A percentile compares a stretch with the other conserved stretches of the same genome.
These are phyloP conservation scores for Penicillium riverlandense DNA, from an alignment of 495 filamentous ascomycete species.

Conservation along the genomic window DNA sequence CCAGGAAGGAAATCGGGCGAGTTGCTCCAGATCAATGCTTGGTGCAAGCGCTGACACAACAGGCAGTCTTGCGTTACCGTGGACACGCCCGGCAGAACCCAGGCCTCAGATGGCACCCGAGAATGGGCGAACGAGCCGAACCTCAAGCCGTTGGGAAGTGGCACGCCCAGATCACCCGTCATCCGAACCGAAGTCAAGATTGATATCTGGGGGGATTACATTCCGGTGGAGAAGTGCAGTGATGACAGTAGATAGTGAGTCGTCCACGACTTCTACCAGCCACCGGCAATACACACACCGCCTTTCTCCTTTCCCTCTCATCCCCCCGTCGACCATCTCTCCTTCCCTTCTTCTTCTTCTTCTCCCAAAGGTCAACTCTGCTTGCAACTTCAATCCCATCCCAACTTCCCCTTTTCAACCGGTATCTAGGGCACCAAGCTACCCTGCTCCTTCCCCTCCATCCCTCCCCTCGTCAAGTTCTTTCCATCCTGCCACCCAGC, in stretches of 20 bases:
- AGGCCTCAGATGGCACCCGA: no score
- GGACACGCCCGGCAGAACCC: no score
- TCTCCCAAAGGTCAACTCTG: conserved; percentile 10
- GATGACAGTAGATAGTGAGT: background rate
- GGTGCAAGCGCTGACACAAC: no score
- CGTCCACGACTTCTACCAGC: no score
- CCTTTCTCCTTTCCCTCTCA: conserved; percentile 6
- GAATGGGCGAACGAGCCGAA: no score
- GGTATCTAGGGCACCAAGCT: conserved; percentile 85
- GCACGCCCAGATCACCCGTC: background rate
- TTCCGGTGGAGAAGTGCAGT: conserved; percentile 3
- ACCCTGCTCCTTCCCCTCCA: conserved; percentile 55
- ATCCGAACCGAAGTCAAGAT: background rate
- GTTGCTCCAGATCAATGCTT: background rate
- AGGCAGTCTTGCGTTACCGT: no score
- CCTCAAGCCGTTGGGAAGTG: background rate
- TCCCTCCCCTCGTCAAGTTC: conserved; percentile 40
- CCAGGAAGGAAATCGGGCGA: background rate
- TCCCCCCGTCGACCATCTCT: conserved; percentile 12
- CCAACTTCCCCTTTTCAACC: conserved; percentile 19
- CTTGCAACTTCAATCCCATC: conserved; percentile 14
- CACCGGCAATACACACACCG: conserved; percentile 8
- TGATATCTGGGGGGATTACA: background rate
- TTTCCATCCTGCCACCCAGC: conserved; percentile 28
- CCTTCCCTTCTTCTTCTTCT: conserved; percentile 8